phyloP scores from a whole-genome alignment of 2,329 filamentous ascomycete species.

The Microsporum ferrugineum region DNA sequence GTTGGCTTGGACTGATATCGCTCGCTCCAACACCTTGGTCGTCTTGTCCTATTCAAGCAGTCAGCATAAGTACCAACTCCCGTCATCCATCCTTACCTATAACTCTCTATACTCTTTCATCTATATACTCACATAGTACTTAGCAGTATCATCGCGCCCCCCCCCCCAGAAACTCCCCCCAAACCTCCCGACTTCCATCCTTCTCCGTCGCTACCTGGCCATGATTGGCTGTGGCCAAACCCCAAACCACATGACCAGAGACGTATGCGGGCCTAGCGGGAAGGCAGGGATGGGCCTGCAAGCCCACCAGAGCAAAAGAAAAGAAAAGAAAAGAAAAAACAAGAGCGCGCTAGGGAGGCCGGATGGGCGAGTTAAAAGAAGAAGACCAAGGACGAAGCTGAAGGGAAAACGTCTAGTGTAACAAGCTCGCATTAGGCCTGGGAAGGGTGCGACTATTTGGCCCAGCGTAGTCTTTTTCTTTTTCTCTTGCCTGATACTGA shows the following conservation, averaged over 20 bases:
- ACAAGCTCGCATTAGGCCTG: background rate
- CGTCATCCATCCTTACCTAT: background rate
- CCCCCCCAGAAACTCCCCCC: background rate
- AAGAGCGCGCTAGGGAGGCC: background rate
- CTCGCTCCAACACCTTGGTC: background rate
- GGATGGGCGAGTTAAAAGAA: background rate
- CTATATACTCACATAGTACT: too few relatives aligned
- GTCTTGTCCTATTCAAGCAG: background rate
- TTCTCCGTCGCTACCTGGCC: background rate
- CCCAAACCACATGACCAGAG: slow-evolving; percentile 14
- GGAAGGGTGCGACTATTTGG: background rate
- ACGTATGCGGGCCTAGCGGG: slow-evolving; percentile 17
- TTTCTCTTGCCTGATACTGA: background rate
- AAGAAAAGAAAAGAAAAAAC: too few relatives aligned
- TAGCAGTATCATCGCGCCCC: too few relatives aligned
- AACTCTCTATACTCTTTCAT: background rate
- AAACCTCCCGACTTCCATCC: background rate
- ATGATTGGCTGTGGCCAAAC: background rate
- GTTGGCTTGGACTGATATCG: too few relatives aligned
- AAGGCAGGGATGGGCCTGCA: slow-evolving; percentile 13
- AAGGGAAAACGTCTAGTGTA: background rate
- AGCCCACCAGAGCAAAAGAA: background rate
- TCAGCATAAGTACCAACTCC: background rate
- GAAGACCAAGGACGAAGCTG: background rate
- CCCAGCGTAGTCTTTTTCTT: background rate